These are phyloP conservation scores for Lentinula boryana DNA, from an alignment of 768 basidiomycete species.

Conservation along the genomic window DNA sequence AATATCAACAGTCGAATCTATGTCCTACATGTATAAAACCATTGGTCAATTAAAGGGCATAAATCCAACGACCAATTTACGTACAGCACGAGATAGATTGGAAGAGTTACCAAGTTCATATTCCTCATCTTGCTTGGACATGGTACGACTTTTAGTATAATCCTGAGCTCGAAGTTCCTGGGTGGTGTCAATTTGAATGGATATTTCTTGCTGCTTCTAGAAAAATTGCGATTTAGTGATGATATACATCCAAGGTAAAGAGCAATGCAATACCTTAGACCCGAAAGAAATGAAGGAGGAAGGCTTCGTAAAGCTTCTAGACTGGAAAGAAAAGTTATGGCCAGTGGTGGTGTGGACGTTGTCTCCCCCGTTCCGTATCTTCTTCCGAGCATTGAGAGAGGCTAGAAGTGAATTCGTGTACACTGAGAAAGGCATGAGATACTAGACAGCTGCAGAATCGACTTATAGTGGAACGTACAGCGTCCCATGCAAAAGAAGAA, in stretches of 20 bases:
- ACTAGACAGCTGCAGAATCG: neutral
- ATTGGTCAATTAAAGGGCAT: neutral
- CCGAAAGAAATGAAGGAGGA: conserved; percentile 9
- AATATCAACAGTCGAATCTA: neutral
- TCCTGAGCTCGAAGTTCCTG: conserved; percentile 10
- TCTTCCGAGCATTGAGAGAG: conserved; percentile 42
- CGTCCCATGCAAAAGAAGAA: conserved; percentile 53
- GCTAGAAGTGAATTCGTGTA: conserved; percentile 50
- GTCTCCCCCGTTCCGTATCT: conserved; percentile 27
- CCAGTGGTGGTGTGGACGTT: conserved; percentile 21
- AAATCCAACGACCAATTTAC: neutral
- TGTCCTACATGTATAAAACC: neutral
- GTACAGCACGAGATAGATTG: neutral
- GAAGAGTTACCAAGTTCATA: neutral
- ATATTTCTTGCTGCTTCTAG: conserved; percentile 19
- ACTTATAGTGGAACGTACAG: conserved; percentile 22
- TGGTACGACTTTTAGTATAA: neutral
- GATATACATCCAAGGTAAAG: neutral
- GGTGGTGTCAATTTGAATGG: conserved; percentile 30
- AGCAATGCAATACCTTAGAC: conserved; percentile 1
- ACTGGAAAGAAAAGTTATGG: conserved; percentile 12
- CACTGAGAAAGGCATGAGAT: conserved; percentile 19
- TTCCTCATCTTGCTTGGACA: neutral
- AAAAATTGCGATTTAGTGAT: neutral
- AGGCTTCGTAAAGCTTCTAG: conserved; percentile 1